Evolutionary conservation across 331 rosid species (phyloP).

Genomic region (Phaseolus coccineus): DNA sequence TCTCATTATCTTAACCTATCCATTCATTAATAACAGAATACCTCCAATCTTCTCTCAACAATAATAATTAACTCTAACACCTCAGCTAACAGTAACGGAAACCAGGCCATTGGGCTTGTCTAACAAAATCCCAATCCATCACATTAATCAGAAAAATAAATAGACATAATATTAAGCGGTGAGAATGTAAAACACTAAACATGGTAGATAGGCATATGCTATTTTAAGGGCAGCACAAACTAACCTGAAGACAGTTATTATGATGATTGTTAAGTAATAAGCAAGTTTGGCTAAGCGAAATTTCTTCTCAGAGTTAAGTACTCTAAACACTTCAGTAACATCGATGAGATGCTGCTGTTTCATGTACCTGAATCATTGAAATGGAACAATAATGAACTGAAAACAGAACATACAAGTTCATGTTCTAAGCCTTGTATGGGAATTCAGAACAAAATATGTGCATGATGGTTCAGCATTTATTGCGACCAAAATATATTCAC

Average conservation of each 20-base stretch:
- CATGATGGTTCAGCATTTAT: background rate
- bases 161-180: background rate
- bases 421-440: background rate
- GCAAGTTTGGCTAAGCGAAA: conserved; percentile 74
- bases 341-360: conserved; percentile 84
- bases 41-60: background rate
- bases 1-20: background rate
- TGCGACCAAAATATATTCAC: background rate
- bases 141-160: background rate
- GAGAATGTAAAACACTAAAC: conserved; percentile 9
- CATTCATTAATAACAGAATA: background rate
- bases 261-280: conserved; percentile 67
- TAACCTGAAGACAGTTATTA: conserved; percentile 79
- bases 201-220: conserved; percentile 12
- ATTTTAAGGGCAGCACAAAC: conserved; percentile 39
- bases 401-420: conserved; percentile 8
- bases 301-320: conserved; percentile 78
- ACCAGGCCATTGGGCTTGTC: background rate
- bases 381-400: conserved; percentile 32
- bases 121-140: conserved; percentile 13
- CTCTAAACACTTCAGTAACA: conserved; percentile 91
- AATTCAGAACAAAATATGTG: background rate
- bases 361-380: conserved; percentile 66
- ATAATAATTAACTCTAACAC: background rate
- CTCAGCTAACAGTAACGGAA: background rate